Percentiles rank a stretch among this genome's conserved stretches.
phyloP scores from a whole-genome alignment of 108 stramenopile species.

The Conticribra weissflogii region DNA sequence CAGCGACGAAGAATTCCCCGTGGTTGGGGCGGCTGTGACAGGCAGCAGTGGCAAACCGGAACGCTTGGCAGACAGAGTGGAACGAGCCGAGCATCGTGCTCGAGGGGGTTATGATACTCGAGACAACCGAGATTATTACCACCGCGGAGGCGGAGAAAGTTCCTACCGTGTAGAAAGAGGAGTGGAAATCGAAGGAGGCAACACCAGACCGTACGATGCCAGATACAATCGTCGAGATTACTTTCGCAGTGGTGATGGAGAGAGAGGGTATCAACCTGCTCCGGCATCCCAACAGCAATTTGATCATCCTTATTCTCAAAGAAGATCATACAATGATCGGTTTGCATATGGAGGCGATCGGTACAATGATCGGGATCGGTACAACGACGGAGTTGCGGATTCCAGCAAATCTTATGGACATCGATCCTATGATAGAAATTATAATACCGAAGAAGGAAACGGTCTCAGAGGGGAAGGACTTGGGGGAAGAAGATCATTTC shows the following conservation, averaged over 20 bases:
- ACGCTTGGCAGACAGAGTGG: neutral
- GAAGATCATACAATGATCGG: neutral
- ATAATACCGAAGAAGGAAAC: neutral
- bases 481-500: neutral
- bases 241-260: neutral
- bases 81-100: neutral
- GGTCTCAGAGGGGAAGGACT: neutral
- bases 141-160: neutral
- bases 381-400: neutral
- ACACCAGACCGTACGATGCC: neutral
- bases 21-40: neutral
- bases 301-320: too few relatives aligned
- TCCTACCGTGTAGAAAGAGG: too few relatives aligned
- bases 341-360: neutral
- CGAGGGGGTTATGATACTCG: neutral
- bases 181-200: neutral
- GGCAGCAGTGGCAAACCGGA: neutral
- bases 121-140: too few relatives aligned
- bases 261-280: neutral
- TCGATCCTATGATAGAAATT: too few relatives aligned
- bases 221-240: conserved; percentile 5
- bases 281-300: too few relatives aligned
- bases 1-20: conserved; percentile 22
- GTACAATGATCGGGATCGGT: neutral
- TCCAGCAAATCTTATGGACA: neutral